These are phyloP conservation scores for Diutina mesorugosa DNA, from an alignment of 1,139 yeast genomes.

Conservation along the genomic window DNA sequence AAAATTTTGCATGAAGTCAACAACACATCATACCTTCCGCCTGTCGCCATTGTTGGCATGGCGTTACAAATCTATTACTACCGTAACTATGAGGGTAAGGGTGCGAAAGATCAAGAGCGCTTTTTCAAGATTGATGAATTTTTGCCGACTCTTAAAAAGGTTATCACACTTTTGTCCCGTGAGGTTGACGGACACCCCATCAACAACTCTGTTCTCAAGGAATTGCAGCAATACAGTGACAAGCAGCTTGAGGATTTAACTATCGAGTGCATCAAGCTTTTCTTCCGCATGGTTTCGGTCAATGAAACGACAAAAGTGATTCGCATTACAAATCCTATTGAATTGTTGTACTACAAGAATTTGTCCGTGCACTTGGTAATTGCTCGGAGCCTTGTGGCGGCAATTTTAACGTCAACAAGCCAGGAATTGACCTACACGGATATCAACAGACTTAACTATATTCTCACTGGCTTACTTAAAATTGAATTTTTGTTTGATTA, in stretches of 20 bases:
- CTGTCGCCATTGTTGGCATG: conserved; percentile 25
- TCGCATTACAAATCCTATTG: conserved; percentile 23
- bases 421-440: conserved; percentile 9
- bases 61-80: conserved; percentile 22
- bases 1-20: conserved; percentile 28
- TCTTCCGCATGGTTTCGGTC: conserved; percentile 23
- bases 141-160: conserved; percentile 17
- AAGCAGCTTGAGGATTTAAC: conserved; percentile 11
- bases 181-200: conserved; percentile 10
- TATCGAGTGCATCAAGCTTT: conserved; percentile 17
- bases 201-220: conserved; percentile 7
- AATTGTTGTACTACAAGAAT: conserved; percentile 32
- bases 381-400: conserved; percentile 22
- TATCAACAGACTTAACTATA: conserved; percentile 18
- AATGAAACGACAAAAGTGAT: conserved; percentile 16
- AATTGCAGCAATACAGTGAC: conserved; percentile 7
- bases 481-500: conserved; percentile 34
- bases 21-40: conserved; percentile 22
- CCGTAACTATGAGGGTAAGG: conserved; percentile 7
- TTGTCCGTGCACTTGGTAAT: conserved; percentile 28
- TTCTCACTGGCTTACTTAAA: conserved; percentile 27
- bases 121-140: conserved; percentile 14
- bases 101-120: background rate
- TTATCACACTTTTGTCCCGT: conserved; percentile 12
- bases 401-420: conserved; percentile 12